A percentile compares a stretch with the other conserved stretches of the same genome.
Evolutionary conservation across 1,284 basidiomycete species (phyloP).

Genomic region (Schizopora paradoxa): DNA sequence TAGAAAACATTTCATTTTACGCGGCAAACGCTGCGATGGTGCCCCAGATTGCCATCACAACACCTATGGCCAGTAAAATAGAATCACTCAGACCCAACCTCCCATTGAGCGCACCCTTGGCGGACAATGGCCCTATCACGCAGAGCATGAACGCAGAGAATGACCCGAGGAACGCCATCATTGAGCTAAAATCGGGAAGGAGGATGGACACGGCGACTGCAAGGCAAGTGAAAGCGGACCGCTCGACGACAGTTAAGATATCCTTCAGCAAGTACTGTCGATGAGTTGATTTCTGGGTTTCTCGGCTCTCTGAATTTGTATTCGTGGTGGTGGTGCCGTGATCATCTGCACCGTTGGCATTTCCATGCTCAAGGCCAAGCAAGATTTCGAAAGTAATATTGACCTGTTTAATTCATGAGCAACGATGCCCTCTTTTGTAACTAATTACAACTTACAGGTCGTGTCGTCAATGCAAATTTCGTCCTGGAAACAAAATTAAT

Average conservation of each 20-base stretch:
- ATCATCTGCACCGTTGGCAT: too few relatives aligned
- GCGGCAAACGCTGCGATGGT: conserved; percentile 61
- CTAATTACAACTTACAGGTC: conserved; percentile 58
- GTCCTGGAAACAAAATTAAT: conserved; percentile 41
- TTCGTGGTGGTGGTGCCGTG: conserved; percentile 25
- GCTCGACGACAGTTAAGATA: conserved; percentile 50
- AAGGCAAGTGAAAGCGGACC: conserved; percentile 52
- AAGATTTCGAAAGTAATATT: conserved; percentile 77
- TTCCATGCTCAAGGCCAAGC: conserved; percentile 64
- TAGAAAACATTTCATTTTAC: conserved; percentile 6
- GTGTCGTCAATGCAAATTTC: conserved; percentile 82
- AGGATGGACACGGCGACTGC: conserved; percentile 70
- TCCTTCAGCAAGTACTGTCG: conserved; percentile 32
- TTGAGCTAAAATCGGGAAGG: conserved; percentile 80
- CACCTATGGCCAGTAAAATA: conserved; percentile 48
- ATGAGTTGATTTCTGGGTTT: conserved; percentile 1
- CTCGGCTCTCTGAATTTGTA: background rate
- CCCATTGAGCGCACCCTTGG: conserved; percentile 52
- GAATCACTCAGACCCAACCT: conserved; percentile 48
- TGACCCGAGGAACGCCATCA: conserved; percentile 89
- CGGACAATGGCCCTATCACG: conserved; percentile 72
- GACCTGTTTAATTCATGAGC: conserved; percentile 41
- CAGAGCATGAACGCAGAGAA: conserved; percentile 84
- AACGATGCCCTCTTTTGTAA: conserved; percentile 9
- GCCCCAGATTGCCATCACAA: conserved; percentile 72